Percentiles rank a stretch among this genome's conserved stretches.
Conservation (phyloP, 163 green algal species). For the Volvox carteri region DNA sequence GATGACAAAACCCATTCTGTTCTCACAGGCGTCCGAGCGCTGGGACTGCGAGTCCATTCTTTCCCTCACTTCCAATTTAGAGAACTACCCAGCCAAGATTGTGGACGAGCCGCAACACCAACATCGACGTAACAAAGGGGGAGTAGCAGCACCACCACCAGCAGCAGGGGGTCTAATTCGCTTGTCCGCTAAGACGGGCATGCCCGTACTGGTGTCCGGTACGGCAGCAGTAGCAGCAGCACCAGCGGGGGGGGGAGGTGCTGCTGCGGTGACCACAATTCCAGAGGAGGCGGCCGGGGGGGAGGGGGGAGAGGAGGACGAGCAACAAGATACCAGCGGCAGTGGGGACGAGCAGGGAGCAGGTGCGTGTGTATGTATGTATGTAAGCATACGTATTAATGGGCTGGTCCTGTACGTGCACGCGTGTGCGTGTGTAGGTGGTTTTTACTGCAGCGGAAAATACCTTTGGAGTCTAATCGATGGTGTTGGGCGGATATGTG, state of each 20-base stretch:
- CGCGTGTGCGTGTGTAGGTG: not conserved
- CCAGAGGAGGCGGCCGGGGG: slow-evolving; percentile 46
- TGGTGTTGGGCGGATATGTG: no score
- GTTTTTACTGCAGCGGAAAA: not conserved
- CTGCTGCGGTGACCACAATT: not conserved
- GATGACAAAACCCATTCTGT: not conserved
- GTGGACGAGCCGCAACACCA: slow-evolving; percentile 66
- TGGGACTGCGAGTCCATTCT: slow-evolving; percentile 94
- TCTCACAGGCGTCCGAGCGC: slow-evolving; percentile 24
- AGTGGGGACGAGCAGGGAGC: slow-evolving; percentile 28
- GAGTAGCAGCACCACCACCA: no score
- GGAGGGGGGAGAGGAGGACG: not conserved
- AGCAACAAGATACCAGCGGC: slow-evolving; percentile 4
- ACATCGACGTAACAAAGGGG: slow-evolving; percentile 34
- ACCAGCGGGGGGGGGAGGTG: not conserved
- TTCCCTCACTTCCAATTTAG: slow-evolving; percentile 80
- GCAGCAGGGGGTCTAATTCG: slow-evolving; percentile 67
- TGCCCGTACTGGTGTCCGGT: slow-evolving; percentile 57
- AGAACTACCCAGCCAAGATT: slow-evolving; percentile 86
- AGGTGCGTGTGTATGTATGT: slow-evolving; percentile 23
- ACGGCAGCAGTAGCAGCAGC: not conserved
- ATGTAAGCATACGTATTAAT: no score
- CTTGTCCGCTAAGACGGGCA: slow-evolving; percentile 76
- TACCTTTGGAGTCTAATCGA: no score
- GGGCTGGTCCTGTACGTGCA: not conserved